These are phyloP conservation scores for Choiromyces venosus DNA, from an alignment of 495 filamentous ascomycete species.

Conservation along the genomic window DNA sequence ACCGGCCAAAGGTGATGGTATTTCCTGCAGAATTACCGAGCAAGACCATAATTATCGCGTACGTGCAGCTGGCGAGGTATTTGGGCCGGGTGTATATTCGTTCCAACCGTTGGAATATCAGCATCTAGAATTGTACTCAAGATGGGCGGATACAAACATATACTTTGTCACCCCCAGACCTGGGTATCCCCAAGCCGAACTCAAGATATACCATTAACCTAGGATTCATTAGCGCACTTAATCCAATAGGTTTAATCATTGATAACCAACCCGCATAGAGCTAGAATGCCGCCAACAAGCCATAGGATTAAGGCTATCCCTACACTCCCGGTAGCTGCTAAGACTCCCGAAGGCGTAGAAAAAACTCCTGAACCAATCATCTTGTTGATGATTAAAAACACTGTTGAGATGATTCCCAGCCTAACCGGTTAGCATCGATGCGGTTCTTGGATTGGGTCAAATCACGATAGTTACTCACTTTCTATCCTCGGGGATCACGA, in stretches of 20 bases:
- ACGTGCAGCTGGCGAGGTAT: slow-evolving; percentile 61
- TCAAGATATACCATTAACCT: slow-evolving; percentile 40
- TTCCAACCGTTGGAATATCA: slow-evolving; percentile 53
- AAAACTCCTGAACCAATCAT: slow-evolving; percentile 56
- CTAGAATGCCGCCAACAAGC: slow-evolving; percentile 47
- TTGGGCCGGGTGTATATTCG: slow-evolving; percentile 59
- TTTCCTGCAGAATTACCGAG: slow-evolving; percentile 53
- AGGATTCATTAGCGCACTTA: neutral
- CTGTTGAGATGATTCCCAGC: slow-evolving; percentile 51
- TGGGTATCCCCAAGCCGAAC: slow-evolving; percentile 36
- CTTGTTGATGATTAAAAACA: slow-evolving; percentile 55
- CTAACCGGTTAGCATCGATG: slow-evolving; percentile 28
- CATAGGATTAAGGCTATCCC: slow-evolving; percentile 53
- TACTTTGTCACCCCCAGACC: neutral
- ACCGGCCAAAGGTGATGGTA: slow-evolving; percentile 63
- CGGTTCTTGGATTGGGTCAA: neutral
- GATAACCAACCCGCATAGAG: slow-evolving; percentile 43
- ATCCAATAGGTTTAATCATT: neutral
- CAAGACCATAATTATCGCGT: slow-evolving; percentile 55
- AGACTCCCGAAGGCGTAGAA: slow-evolving; percentile 44
- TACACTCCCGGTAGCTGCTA: slow-evolving; percentile 47
- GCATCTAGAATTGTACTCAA: slow-evolving; percentile 40
- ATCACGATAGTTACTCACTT: neutral
- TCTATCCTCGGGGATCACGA: neutral
- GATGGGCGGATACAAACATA: neutral